Evolutionary conservation across 1,284 basidiomycete genomes (phyloP).

Genomic region (Melampsora occidentalis): DNA sequence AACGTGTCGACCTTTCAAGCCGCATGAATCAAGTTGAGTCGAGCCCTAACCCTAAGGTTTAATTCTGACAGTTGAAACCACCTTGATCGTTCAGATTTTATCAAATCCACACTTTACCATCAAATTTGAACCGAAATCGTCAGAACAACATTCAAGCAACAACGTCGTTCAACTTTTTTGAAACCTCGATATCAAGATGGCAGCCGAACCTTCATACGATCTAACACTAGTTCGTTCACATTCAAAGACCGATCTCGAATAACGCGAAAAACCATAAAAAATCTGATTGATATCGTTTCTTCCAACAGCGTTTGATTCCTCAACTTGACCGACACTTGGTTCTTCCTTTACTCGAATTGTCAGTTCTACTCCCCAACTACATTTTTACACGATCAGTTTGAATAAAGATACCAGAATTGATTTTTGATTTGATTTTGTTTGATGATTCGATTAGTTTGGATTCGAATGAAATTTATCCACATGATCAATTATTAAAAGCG

Average conservation of each 20-base stretch:
- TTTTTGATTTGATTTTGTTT: constrained; percentile 52
- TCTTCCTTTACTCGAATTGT: constrained; percentile 74
- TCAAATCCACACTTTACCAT: too few relatives aligned
- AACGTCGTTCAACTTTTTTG: too few relatives aligned
- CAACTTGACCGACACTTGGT: constrained; percentile 92
- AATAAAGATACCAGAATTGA: neutral
- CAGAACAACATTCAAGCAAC: too few relatives aligned
- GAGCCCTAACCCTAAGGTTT: too few relatives aligned
- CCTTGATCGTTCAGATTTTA: too few relatives aligned
- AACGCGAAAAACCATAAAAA: neutral
- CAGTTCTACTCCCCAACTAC: constrained; percentile 3
- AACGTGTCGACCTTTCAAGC: too few relatives aligned
- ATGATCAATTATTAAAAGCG: constrained; percentile 72
- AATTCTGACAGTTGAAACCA: too few relatives aligned
- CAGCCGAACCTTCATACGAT: neutral
- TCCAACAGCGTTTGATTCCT: constrained; percentile 59
- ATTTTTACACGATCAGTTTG: too few relatives aligned
- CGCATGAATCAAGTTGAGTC: too few relatives aligned
- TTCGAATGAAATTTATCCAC: constrained; percentile 69
- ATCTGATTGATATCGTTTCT: neutral
- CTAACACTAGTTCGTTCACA: neutral
- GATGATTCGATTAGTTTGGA: constrained; percentile 63
- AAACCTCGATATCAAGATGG: neutral
- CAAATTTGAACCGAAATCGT: too few relatives aligned
- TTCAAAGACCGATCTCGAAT: neutral